These are phyloP conservation scores for Anisodus tanguticus DNA, from an alignment of 257 asterid genomes.

Conservation along the genomic window DNA sequence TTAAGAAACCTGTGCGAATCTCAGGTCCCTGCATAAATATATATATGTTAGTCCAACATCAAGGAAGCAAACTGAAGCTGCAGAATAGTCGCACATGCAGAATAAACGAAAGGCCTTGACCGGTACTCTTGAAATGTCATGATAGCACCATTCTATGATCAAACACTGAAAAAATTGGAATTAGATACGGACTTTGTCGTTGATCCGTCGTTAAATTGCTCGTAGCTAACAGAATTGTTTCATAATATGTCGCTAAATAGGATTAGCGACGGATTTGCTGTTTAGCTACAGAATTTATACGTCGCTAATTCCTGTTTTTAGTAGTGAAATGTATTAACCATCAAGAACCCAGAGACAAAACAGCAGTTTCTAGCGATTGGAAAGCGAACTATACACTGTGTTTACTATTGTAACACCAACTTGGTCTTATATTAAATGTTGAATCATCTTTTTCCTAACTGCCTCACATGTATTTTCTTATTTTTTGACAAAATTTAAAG, in stretches of 20 bases:
- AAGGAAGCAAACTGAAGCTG: background rate
- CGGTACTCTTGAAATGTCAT: background rate
- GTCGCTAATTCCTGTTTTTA: too few species aligned
- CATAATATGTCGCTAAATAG: too few species aligned
- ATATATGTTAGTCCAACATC: slow-evolving; percentile 26
- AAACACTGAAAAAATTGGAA: too few species aligned
- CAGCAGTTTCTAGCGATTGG: background rate
- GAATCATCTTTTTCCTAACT: too few species aligned
- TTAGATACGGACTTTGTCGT: too few species aligned
- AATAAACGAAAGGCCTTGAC: background rate
- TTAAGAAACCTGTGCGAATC: slow-evolving; percentile 81
- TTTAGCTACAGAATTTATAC: too few species aligned
- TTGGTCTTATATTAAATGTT: background rate
- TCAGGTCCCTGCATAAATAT: slow-evolving; percentile 70
- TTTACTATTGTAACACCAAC: background rate
- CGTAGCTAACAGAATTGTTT: too few species aligned
- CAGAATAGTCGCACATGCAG: background rate
- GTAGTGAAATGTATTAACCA: background rate
- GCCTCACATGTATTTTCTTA: background rate
- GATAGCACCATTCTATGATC: background rate
- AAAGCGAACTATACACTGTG: too few species aligned
- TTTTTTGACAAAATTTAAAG: too few species aligned
- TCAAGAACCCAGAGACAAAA: background rate
- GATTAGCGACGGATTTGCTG: too few species aligned
- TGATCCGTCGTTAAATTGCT: too few species aligned